A percentile compares a stretch with the other conserved stretches of the same genome.
phyloP scores from a whole-genome alignment of 441 rosid species.

The Biscutella laevigata region DNA sequence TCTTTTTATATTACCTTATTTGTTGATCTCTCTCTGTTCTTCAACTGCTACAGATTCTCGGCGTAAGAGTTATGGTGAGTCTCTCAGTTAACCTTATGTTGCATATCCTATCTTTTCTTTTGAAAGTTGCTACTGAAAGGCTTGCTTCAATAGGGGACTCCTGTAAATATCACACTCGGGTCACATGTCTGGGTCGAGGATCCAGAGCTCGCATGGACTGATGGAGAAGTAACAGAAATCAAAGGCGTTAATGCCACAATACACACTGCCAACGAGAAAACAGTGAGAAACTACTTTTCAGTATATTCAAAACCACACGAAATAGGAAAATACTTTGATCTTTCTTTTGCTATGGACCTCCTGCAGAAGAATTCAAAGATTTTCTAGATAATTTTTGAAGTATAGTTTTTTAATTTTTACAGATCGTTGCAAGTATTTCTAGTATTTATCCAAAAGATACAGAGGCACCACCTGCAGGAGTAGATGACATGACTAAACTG shows the following conservation, averaged over 20 bases:
- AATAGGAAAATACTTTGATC: neutral
- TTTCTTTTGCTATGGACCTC: neutral
- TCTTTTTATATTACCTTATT: neutral
- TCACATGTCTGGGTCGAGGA: slow-evolving; percentile 72
- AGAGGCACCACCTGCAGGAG: slow-evolving; percentile 58
- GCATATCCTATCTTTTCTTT: neutral
- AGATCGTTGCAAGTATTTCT: slow-evolving; percentile 39
- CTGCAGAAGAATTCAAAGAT: neutral
- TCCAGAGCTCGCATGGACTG: slow-evolving; percentile 56
- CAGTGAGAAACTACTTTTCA: slow-evolving; percentile 31
- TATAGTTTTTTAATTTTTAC: slow-evolving; percentile 7
- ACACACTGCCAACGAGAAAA: slow-evolving; percentile 35
- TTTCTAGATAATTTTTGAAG: neutral
- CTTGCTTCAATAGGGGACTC: slow-evolving; percentile 31
- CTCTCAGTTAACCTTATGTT: neutral
- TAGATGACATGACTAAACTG: slow-evolving; percentile 73
- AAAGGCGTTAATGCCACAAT: slow-evolving; percentile 41
- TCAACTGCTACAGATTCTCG: slow-evolving; percentile 7
- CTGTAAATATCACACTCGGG: slow-evolving; percentile 57
- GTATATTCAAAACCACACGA: neutral
- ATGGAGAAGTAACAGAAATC: slow-evolving; percentile 49
- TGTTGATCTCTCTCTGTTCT: slow-evolving; percentile 7
- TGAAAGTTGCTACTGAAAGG: slow-evolving; percentile 9
- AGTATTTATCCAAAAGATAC: slow-evolving; percentile 55
- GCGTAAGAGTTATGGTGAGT: slow-evolving; percentile 24